Evolutionary conservation across 352 stramenopile species (phyloP), one percentile per base, ranked within the genome.

Genomic region (Albugo candida): DNA sequence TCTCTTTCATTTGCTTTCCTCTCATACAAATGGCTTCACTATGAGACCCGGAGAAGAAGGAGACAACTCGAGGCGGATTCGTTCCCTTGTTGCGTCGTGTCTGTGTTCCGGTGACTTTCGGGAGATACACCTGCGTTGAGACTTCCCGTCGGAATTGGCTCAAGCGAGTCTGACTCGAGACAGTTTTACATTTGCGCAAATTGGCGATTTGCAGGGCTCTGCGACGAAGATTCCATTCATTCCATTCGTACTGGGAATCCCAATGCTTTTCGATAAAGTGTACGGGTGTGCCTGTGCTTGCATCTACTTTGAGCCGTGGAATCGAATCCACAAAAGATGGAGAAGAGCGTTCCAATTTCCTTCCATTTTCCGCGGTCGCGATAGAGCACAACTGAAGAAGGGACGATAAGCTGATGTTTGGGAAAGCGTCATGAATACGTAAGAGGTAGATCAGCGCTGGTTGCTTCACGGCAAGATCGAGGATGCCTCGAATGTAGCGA

Each of bases 211-310:
- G 79, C 37, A 97, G 63, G 18, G 83, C 84, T 34, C 81, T 76
- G 36, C 82, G 73, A 13, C 88, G 70, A 40, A 97, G 63, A 45
- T 70, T 83, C 89, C 89, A 97, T 58, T 96, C 86, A 64, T 96
- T 97, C 84, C 86, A 97, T 45, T 94, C 76, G 61, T 97, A 97
- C 39, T 77, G 73, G 51, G 71, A 71, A 64, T 95, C 86, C 14
- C 95, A 81, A 53, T 82, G 59, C 59, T 87, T 94, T 45, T 97
- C 81, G 5, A 92, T 47, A 64, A 97, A 96, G 59, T 96, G 88
- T 18, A 70, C 69, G 6, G 88, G 89, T 24, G 88, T 97, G 49
- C 75, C 67, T 27, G 83, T 96, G 45, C 66, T 75, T 16, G 77
- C 82, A 55, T 96, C 84, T 6, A 83, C 63, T 60, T 87, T 92